These are phyloP conservation scores for Apiotrichum mycotoxinovorans DNA, from an alignment of 1,284 basidiomycete species.

Conservation along the genomic window DNA sequence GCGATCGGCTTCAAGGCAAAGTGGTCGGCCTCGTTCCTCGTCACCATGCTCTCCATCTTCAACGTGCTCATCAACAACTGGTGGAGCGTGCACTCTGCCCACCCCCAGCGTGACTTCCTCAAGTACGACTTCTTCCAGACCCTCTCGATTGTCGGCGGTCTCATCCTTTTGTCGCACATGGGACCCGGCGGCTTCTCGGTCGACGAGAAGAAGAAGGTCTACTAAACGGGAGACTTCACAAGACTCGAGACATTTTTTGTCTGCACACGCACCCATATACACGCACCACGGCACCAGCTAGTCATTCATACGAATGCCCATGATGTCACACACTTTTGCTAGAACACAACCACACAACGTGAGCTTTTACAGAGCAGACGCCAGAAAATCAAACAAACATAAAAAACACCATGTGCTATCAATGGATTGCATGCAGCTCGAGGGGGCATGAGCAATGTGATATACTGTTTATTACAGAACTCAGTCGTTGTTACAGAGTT, in stretches of 20 bases:
- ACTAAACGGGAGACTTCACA: background rate
- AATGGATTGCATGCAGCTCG: too few species aligned
- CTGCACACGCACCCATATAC: too few species aligned
- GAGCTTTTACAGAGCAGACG: too few species aligned
- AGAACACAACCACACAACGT: too few species aligned
- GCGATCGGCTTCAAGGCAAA: constrained; percentile 99
- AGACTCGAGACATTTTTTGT: too few species aligned
- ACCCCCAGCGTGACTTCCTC: constrained; percentile 96
- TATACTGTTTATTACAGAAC: background rate
- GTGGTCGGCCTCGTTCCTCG: constrained; percentile 96
- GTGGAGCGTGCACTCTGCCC: constrained; percentile 90
- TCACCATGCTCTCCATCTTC: constrained; percentile 85
- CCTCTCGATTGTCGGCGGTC: constrained; percentile 82
- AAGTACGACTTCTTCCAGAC: constrained; percentile 58
- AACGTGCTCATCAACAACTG: constrained; percentile 99
- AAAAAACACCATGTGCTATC: too few species aligned
- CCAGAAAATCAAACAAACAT: too few species aligned
- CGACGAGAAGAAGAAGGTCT: constrained; percentile 94
- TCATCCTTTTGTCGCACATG: constrained; percentile 96
- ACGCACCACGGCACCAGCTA: background rate
- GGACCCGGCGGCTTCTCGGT: constrained; percentile 96
- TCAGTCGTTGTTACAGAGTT: background rate
- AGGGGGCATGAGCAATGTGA: too few species aligned
- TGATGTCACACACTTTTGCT: too few species aligned
- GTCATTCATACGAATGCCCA: too few species aligned